Evolutionary conservation across 441 rosid genomes (phyloP).

Genomic region (Pelargonium citronellum): DNA sequence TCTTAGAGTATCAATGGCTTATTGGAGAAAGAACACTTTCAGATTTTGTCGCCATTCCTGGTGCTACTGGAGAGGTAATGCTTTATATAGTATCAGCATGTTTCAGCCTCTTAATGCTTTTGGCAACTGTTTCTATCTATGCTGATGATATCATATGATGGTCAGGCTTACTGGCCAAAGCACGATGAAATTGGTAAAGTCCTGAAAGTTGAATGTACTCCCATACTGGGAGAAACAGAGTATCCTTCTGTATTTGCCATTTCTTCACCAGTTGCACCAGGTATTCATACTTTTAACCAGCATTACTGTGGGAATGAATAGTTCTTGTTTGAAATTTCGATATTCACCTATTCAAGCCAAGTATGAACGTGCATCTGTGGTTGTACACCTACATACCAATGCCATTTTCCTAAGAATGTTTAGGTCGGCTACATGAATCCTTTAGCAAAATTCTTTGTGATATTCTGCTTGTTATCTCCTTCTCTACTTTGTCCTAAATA

Average conservation of each 20-base stretch:
- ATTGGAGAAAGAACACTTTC: conserved; percentile 71
- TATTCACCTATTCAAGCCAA: conserved; percentile 4
- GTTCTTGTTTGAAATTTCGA: conserved; percentile 11
- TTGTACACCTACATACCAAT: not conserved
- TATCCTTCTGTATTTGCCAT: conserved; percentile 76
- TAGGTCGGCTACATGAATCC: no score
- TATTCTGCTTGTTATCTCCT: no score
- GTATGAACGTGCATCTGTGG: conserved; percentile 6
- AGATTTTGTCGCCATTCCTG: conserved; percentile 62
- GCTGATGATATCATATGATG: conserved; percentile 25
- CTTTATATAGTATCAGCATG: conserved; percentile 14
- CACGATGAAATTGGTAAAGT: conserved; percentile 69
- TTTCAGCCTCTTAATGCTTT: not conserved
- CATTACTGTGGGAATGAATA: conserved; percentile 18
- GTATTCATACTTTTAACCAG: conserved; percentile 28
- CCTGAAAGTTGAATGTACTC: conserved; percentile 76
- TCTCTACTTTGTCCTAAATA: no score
- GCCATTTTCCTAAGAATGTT: not conserved
- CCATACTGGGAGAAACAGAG: conserved; percentile 58
- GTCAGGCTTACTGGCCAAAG: conserved; percentile 89
- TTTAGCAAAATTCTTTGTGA: no score
- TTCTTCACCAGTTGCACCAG: conserved; percentile 74
- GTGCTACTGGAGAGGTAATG: conserved; percentile 71
- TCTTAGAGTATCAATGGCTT: conserved; percentile 79
- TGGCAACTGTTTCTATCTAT: conserved; percentile 11